These are phyloP conservation scores for Ophiorrhiza pumila DNA, from an alignment of 257 asterid species.

Conservation along the genomic window DNA sequence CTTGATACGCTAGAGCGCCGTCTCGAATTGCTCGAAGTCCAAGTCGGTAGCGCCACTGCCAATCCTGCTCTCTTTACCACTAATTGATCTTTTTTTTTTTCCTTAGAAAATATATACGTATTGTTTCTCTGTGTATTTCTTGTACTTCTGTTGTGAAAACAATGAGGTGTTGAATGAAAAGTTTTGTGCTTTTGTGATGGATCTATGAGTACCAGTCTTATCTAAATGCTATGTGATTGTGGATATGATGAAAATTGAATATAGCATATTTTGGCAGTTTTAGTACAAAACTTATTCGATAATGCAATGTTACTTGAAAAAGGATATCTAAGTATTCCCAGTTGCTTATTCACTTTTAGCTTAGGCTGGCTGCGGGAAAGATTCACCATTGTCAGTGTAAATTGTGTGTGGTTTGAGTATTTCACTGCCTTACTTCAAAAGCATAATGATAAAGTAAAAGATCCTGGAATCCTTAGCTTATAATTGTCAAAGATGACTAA, in stretches of 20 bases:
- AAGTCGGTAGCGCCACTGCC: conserved; percentile 78
- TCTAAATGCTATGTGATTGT: background rate
- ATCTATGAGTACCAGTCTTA: background rate
- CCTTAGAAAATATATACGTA: background rate
- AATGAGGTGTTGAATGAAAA: background rate
- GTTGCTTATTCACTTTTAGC: background rate
- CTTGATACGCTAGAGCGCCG: conserved; percentile 80
- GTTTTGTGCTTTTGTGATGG: background rate
- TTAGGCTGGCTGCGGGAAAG: background rate
- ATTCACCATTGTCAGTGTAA: too few species aligned
- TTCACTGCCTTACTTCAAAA: background rate
- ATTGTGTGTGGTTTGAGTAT: too few species aligned
- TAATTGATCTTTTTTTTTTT: conserved; percentile 2
- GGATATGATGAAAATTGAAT: background rate
- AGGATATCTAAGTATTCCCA: background rate
- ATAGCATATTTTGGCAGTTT: background rate
- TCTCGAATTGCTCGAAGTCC: conserved; percentile 76
- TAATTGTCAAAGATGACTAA: too few species aligned
- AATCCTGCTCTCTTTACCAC: conserved; percentile 70
- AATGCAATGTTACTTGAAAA: too few species aligned
- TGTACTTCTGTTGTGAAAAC: background rate
- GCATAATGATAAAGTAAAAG: too few species aligned
- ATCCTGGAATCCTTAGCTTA: too few species aligned
- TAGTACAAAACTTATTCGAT: background rate
- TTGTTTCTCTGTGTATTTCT: background rate